Evolutionary conservation across 768 basidiomycete species (phyloP).

Genomic region (Boletus reticuloceps): DNA sequence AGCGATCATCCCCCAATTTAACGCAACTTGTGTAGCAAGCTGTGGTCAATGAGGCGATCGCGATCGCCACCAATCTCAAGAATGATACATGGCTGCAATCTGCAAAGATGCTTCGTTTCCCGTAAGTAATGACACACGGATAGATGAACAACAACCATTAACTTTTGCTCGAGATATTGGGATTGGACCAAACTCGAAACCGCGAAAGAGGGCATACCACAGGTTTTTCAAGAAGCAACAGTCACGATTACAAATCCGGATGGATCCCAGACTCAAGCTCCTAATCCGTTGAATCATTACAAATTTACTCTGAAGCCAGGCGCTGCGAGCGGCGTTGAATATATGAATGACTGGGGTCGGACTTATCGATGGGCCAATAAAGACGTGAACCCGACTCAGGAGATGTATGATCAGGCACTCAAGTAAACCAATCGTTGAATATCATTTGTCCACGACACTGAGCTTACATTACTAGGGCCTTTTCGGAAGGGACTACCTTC

Average conservation of each 20-base stretch:
- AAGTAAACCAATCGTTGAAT: background rate
- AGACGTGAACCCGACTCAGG: background rate
- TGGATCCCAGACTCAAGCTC: background rate
- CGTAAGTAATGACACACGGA: slow-evolving; percentile 3
- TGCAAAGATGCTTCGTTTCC: slow-evolving; percentile 13
- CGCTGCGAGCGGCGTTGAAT: background rate
- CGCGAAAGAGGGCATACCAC: background rate
- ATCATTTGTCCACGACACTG: too few relatives aligned
- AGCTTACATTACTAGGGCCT: background rate
- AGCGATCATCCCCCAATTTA: background rate
- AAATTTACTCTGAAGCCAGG: background rate
- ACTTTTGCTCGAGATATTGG: slow-evolving; percentile 6
- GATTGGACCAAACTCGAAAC: slow-evolving; percentile 10
- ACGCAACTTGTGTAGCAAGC: slow-evolving; percentile 9
- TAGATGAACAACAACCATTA: background rate
- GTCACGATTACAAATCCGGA: background rate
- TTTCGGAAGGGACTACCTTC: background rate
- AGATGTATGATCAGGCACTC: slow-evolving; percentile 7
- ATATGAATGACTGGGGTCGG: slow-evolving; percentile 6
- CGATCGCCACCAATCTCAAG: slow-evolving; percentile 5
- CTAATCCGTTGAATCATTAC: slow-evolving; percentile 10
- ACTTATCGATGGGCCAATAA: slow-evolving; percentile 15
- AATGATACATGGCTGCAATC: slow-evolving; percentile 7
- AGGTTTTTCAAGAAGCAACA: background rate
- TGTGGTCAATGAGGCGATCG: slow-evolving; percentile 9